Base-by-base conservation (phyloP, 768 basidiomycete genomes). In the Tephrocybe sp. region DNA sequence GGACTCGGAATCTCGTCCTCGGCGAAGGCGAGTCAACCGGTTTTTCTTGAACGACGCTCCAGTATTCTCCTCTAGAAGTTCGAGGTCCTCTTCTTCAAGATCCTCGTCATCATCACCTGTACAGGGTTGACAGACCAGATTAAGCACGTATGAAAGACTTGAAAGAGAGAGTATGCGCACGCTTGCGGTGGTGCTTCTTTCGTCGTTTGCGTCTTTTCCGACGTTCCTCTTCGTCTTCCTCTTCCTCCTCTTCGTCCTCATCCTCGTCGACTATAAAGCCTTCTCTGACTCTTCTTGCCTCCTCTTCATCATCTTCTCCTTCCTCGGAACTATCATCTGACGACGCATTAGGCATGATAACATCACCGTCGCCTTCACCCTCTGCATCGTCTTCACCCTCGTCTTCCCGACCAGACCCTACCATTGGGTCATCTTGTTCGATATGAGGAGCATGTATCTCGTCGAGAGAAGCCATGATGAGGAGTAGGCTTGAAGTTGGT, bases 201-300 rank as follows among this genome's bases (percentile, higher is more conserved):
- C 85, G 79, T 56, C 81, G 77, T 65, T 85, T 91, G 53, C 80
- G 78, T 58, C 78, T 78, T 59, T 80, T 77, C 52, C 78, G 73
- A 49, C 77, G 79, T 38, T 80, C 77, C 17, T 81, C 82, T 1
- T 80, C 83, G 0, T 83, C 84, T 0, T 83, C 83, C 0, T 83
- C 84, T 0, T 83, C 88, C 3, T 88, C 90, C 0, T 93, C 91
- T 6, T 93, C 88, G 0, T 90, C 93, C 53, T 95, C 92, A 8
- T 90, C 87, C 50, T 88, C 90, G 50, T 90, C 90, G 7, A 94
- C 93, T 60, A 98, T 97, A 65, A 98, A 97, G 0, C 91, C 94
- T 44, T 94, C 90, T 45, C 84, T 74, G 50, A 97, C 83, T 50
- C 81, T 76, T 51, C 81, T 79, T 60, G 75, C 88, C 71, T 93